Conservation (phyloP, 176 grass and related monocot genomes). For the Pharus latifolius region DNA sequence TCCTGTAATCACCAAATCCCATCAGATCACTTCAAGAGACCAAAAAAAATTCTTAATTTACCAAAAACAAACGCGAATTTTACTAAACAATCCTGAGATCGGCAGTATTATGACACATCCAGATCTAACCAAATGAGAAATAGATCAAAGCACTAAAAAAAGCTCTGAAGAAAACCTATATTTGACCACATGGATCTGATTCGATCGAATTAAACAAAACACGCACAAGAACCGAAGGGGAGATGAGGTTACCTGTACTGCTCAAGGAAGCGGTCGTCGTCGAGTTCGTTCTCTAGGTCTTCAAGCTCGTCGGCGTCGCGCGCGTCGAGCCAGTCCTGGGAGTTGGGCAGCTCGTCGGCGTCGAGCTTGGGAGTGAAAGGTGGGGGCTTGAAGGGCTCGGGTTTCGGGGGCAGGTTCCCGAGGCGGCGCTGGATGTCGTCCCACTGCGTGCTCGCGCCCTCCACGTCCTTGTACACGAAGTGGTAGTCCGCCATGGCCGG, state of each 20-base stretch:
- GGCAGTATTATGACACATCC: background rate
- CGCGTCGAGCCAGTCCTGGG: constrained; percentile 75
- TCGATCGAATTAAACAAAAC: background rate
- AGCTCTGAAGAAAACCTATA: background rate
- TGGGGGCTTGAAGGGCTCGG: constrained; percentile 74
- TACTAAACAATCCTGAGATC: background rate
- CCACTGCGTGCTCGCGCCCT: constrained; percentile 82
- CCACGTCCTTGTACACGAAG: constrained; percentile 99
- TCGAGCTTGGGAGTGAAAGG: constrained; percentile 58
- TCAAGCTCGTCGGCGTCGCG: constrained; percentile 72
- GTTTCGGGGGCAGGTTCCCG: constrained; percentile 82
- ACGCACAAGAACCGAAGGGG: background rate
- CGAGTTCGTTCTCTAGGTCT: constrained; percentile 82
- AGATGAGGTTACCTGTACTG: constrained; percentile 60
- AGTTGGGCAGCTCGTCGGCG: constrained; percentile 58
- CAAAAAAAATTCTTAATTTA: background rate
- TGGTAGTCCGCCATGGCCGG: constrained; percentile 75
- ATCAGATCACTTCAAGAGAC: background rate
- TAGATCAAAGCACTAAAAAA: background rate
- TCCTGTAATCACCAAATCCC: constrained; percentile 31
- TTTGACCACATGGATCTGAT: background rate
- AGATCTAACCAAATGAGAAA: background rate
- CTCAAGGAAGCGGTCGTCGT: constrained; percentile 93
- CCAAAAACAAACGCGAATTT: background rate
- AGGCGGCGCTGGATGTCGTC: constrained; percentile 94